Evolutionary conservation across 2,329 filamentous ascomycete genomes (phyloP).

Genomic region (Fusarium graminum): DNA sequence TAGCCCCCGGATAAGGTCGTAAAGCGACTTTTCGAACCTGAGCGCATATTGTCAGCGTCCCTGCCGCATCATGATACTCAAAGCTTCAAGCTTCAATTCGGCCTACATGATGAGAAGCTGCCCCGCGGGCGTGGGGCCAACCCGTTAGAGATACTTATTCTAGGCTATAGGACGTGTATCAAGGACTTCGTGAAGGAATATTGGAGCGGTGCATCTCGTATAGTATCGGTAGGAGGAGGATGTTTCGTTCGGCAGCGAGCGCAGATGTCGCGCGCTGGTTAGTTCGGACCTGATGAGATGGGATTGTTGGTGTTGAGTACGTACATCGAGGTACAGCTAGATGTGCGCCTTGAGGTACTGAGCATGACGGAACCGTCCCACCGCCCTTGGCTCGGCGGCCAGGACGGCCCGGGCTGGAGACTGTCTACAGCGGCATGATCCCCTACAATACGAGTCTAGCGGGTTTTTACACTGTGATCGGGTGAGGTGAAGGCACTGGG

Average conservation of each 20-base stretch:
- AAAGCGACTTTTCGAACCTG: constrained; percentile 99
- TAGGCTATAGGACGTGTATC: constrained; percentile 35
- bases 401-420: constrained; percentile 47
- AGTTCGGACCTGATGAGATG: constrained; percentile 6
- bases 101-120: constrained; percentile 49
- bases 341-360: constrained; percentile 23
- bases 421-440: constrained; percentile 28
- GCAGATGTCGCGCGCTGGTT: constrained; percentile 30
- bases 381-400: constrained; percentile 42
- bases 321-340: constrained; percentile 7
- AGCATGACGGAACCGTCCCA: constrained; percentile 47
- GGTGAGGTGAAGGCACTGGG: constrained; percentile 19
- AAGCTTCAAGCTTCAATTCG: constrained; percentile 29
- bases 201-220: constrained; percentile 44
- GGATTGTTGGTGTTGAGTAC: constrained; percentile 25
- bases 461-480: constrained; percentile 7
- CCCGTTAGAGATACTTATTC: constrained; percentile 35
- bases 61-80: constrained; percentile 2
- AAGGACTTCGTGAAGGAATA: constrained; percentile 34
- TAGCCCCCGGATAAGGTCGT: constrained; percentile 97
- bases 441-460: constrained; percentile 23
- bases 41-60: constrained; percentile 40
- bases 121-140: constrained; percentile 50
- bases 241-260: constrained; percentile 13
- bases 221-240: constrained; percentile 15